Evolutionary conservation across 1,139 yeast genomes (phyloP), one percentile per base, ranked within the genome.

Genomic region (Pichia sp.): DNA sequence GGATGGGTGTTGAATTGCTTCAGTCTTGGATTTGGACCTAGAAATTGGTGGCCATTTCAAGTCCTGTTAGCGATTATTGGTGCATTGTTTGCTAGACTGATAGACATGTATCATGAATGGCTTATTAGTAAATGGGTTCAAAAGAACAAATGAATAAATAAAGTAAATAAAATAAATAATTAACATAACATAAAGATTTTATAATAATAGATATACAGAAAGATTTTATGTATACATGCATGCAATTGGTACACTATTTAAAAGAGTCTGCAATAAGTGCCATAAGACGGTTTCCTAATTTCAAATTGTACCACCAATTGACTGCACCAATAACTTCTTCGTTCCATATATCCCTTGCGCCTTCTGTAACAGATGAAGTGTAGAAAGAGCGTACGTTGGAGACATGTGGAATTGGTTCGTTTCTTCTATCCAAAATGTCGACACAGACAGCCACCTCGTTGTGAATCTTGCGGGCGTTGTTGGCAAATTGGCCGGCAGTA

Each of bases 341-440:
- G 55, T 86, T 82, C 95, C 95, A 86, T 35, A 85, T 69, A 55
- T 86, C 95, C 53, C 80, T 84, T 48, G 75, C 68, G 0, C 89
- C 80, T 59, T 86, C 91, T 10, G 55, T 55, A 33, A 77, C 55
- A 30, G 68, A 63, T 31, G 71, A 68, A 33, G 77, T 68, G 31
- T 63, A 57, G 45, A 70, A 74, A 19, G 69, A 63, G 21, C 69
- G 52, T 15, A 55, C 49, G 35, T 61, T 60, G 50, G 62, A 52
- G 58, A 63, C 50, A 58, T 61, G 70, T 37, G 55, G 59, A 43
- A 68, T 62, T 15, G 72, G 62, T 37, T 69, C 66, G 33, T 74
- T 69, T 47, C 76, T 65, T 48, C 74, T 66, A 36, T 75, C 74
- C 48, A 80, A 66, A 40, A 74, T 64, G 25, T 66, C 60, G 42